Percentiles rank a stretch among this genome's conserved stretches.
These are phyloP conservation scores for Ustilaginoidea virens DNA, from an alignment of 2,329 filamentous ascomycete genomes.

Conservation along the genomic window DNA sequence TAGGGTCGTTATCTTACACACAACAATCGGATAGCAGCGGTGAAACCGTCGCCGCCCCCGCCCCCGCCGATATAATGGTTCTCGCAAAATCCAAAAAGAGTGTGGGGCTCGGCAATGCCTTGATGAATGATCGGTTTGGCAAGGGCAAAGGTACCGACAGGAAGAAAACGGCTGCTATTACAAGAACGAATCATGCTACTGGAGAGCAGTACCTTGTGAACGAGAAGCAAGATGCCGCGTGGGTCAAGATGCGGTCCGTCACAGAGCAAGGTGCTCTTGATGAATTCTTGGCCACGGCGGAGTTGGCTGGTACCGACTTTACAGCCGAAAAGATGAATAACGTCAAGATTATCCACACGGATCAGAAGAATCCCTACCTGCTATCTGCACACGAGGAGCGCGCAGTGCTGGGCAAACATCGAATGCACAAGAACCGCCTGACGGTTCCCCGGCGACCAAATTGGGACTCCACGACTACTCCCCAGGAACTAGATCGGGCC, in stretches of 20 bases:
- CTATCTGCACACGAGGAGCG: slow-evolving; percentile 75
- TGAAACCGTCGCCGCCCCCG: too few species aligned
- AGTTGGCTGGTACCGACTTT: slow-evolving; percentile 96
- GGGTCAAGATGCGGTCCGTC: slow-evolving; percentile 99
- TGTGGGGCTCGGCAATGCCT: slow-evolving; percentile 86
- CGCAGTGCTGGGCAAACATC: slow-evolving; percentile 64
- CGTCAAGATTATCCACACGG: slow-evolving; percentile 94
- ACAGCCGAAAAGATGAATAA: slow-evolving; percentile 98
- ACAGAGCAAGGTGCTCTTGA: slow-evolving; percentile 94
- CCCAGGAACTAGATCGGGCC: slow-evolving; percentile 59
- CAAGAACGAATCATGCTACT: slow-evolving; percentile 60
- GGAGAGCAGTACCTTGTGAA: slow-evolving; percentile 90
- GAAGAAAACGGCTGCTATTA: slow-evolving; percentile 47
- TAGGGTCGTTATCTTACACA: too few species aligned
- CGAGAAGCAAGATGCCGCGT: slow-evolving; percentile 76
- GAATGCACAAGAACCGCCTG: slow-evolving; percentile 59
- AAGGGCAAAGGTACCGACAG: slow-evolving; percentile 78
- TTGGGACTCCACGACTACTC: slow-evolving; percentile 79
- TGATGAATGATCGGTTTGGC: slow-evolving; percentile 98
- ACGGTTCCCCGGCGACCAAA: slow-evolving; percentile 81
- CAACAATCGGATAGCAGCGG: too few species aligned
- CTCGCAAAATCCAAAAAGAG: slow-evolving; percentile 84
- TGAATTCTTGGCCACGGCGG: slow-evolving; percentile 89
- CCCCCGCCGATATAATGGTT: slow-evolving; percentile 31
- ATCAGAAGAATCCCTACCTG: slow-evolving; percentile 90